Evolutionary conservation across 805 yeast species (phyloP).

Genomic region (Yarrowia porcina): DNA sequence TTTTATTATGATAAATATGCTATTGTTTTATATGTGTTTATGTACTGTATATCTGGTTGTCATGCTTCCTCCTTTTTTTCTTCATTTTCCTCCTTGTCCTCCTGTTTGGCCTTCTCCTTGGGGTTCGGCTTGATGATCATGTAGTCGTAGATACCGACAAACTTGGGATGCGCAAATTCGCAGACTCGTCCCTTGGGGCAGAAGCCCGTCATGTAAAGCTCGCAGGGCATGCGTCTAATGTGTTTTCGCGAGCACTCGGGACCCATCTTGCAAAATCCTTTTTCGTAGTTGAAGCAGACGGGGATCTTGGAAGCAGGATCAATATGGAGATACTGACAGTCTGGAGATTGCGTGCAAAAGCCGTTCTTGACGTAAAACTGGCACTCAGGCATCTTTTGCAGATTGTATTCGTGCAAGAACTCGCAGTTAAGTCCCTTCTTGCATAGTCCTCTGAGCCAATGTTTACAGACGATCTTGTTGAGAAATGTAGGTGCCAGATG

Average conservation of each 20-base stretch:
- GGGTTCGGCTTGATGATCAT: conserved; percentile 38
- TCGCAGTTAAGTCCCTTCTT: conserved; percentile 97
- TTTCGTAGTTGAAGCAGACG: conserved; percentile 74
- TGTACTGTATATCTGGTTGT: not conserved
- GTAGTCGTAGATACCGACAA: conserved; percentile 42
- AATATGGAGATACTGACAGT: conserved; percentile 86
- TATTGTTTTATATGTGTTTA: not conserved
- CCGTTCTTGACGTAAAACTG: conserved; percentile 71
- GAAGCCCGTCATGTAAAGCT: conserved; percentile 79
- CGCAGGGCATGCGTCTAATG: conserved; percentile 71
- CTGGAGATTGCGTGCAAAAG: conserved; percentile 83
- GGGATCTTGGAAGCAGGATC: conserved; percentile 89
- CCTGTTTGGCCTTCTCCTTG: not conserved
- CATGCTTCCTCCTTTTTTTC: not conserved
- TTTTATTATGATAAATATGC: conserved; percentile 11
- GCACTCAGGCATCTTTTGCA: conserved; percentile 96
- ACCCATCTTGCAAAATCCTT: conserved; percentile 91
- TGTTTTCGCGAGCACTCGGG: conserved; percentile 83
- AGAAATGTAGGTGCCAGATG: conserved; percentile 67
- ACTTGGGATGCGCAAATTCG: conserved; percentile 77
- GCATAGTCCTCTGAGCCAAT: conserved; percentile 96
- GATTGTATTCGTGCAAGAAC: conserved; percentile 89
- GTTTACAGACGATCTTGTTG: conserved; percentile 90
- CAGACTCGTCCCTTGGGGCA: conserved; percentile 87
- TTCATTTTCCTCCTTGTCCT: not conserved